A percentile compares a stretch with the other conserved stretches of the same genome.
Evolutionary conservation across 306 rosid species (phyloP).

Genomic region (Vigna mungo): DNA sequence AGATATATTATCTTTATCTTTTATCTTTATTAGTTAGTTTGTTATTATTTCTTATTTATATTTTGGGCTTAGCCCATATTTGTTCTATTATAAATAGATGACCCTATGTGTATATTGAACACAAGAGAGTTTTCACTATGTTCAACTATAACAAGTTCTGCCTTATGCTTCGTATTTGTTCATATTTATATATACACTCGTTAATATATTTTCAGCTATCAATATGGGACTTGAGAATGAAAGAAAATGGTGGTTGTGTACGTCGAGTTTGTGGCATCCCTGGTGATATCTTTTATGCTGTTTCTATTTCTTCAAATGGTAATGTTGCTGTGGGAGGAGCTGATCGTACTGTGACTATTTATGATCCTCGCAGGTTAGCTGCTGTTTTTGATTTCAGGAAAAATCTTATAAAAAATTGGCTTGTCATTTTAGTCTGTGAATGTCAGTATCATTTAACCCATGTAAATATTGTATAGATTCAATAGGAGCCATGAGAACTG

Average conservation of each 20-base stretch:
- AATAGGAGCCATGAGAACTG: background rate
- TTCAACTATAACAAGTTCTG: conserved; percentile 31
- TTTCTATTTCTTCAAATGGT: conserved; percentile 77
- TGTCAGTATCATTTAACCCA: conserved; percentile 14
- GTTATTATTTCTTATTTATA: too few relatives aligned
- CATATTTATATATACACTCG: conserved; percentile 26
- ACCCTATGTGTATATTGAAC: too few relatives aligned
- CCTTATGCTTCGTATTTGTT: conserved; percentile 21
- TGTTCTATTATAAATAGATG: too few relatives aligned
- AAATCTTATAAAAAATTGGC: conserved; percentile 34
- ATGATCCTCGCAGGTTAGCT: conserved; percentile 94
- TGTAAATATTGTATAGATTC: conserved; percentile 4
- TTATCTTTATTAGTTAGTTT: too few relatives aligned
- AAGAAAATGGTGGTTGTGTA: conserved; percentile 89
- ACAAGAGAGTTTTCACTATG: too few relatives aligned
- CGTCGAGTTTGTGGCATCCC: conserved; percentile 75
- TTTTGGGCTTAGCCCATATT: too few relatives aligned
- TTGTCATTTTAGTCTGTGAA: conserved; percentile 6
- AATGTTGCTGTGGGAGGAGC: conserved; percentile 86
- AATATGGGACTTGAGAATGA: conserved; percentile 91
- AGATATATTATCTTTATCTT: too few relatives aligned
- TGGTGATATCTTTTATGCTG: conserved; percentile 78
- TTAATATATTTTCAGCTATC: conserved; percentile 62
- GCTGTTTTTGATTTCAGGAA: conserved; percentile 19
- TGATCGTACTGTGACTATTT: conserved; percentile 85